Base-by-base conservation (phyloP, 148 eudicot species). In the Cornus controversa region DNA sequence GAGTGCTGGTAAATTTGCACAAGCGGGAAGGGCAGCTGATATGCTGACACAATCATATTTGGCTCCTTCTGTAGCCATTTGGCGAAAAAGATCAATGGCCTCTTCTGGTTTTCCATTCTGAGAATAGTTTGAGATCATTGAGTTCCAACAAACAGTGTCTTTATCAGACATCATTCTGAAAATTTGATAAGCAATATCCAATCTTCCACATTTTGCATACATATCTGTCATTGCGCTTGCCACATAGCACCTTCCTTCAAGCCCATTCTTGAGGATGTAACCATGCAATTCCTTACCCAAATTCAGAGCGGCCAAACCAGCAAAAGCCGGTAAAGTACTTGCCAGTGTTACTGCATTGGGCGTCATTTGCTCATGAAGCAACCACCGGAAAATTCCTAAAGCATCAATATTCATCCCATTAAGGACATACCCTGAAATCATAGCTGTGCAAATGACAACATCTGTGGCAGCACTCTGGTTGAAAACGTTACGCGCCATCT, bases 141-240 rank as follows among this genome's bases (percentile, higher is more conserved):
- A 66, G 82, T 85, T 85, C 84, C 82, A 85, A 53, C 80, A 85
- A 36, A 85, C 84, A 23, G 77, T 24, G 27, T 85, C 87, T 27
- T 54, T 77, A 69, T 85, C 87, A 0, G 81, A 64, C 64, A 79
- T 76, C 42, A 70, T 76, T 27, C 6, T 9, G 45, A 85, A 85
- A 63, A 74, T 76, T 25, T 67, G 77, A 47, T 72, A 54, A 50
- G 78, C 80, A 34, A 85, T 69, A 76, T 81, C 87, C 72, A 85
- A 76, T 40, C 80, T 82, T 69, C 84, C 87, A 74, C 87, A 85
- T 69, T 85, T 85, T 54, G 87, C 82, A 73, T 85, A 85, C 84
- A 85, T 85, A 71, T 85, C 87, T 7, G 72, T 76, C 5, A 81
- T 31, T 20, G 87, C 84, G 57, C 80, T 85, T 6, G 78, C 84